Conservation (phyloP, 2,329 filamentous ascomycete species). For the Fusarium oxysporum region DNA sequence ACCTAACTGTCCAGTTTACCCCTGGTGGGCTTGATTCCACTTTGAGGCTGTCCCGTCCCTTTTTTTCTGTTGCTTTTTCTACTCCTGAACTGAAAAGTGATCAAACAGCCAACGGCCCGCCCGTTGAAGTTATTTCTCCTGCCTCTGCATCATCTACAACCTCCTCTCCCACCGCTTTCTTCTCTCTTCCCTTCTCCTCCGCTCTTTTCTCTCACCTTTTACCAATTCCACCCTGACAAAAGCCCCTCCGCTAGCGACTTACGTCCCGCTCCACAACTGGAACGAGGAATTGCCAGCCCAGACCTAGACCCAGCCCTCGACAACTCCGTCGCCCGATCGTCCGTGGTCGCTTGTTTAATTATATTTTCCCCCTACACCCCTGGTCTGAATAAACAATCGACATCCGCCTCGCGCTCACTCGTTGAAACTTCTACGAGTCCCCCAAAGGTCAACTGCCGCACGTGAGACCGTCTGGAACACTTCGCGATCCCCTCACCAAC, state of each 20-base stretch:
- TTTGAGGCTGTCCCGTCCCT: constrained; percentile 28
- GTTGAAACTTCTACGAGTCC: constrained; percentile 23
- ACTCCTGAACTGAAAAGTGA: constrained; percentile 36
- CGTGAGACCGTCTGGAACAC: constrained; percentile 41
- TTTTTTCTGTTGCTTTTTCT: constrained; percentile 26
- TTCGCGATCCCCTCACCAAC: constrained; percentile 32
- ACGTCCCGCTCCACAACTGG: constrained; percentile 37
- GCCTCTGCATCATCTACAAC: not conserved
- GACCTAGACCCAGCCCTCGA: constrained; percentile 23
- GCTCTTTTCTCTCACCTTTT: constrained; percentile 19
- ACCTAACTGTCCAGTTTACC: constrained; percentile 6
- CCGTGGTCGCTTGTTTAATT: constrained; percentile 46
- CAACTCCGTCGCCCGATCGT: constrained; percentile 33
- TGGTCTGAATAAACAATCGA: constrained; percentile 43
- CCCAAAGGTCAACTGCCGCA: constrained; percentile 30
- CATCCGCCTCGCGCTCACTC: constrained; percentile 28
- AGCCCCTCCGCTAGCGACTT: constrained; percentile 32
- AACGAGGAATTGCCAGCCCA: constrained; percentile 36
- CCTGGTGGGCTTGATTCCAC: constrained; percentile 33
- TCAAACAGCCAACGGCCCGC: constrained; percentile 25
- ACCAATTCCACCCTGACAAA: constrained; percentile 16
- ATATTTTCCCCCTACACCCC: constrained; percentile 43
- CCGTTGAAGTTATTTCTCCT: constrained; percentile 17
- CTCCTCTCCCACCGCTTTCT: constrained; percentile 10
- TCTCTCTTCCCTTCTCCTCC: constrained; percentile 12